Conservation (phyloP, 805 yeast genomes). For the Starmerella bacillaris region DNA sequence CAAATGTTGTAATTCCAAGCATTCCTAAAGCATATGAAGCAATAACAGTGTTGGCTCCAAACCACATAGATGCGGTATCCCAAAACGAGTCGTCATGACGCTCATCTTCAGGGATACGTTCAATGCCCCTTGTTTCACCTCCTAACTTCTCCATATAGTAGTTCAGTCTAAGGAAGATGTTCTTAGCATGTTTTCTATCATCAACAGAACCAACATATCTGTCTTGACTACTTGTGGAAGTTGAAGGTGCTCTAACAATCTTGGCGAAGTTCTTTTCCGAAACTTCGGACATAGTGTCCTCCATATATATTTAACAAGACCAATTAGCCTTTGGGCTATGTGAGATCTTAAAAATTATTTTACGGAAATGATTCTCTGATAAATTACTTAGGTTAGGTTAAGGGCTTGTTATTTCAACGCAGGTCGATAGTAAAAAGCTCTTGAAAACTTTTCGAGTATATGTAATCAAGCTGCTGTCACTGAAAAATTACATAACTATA, state of each 20-base stretch:
- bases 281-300: background rate
- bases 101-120: constrained; percentile 61
- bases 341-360: too few species aligned
- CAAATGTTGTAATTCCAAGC: constrained; percentile 45
- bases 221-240: constrained; percentile 7
- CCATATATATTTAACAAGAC: too few species aligned
- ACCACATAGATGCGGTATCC: constrained; percentile 76
- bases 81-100: constrained; percentile 47
- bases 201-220: constrained; percentile 6
- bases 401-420: too few species aligned
- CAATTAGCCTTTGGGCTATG: too few species aligned
- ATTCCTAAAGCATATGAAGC: constrained; percentile 70
- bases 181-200: constrained; percentile 5
- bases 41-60: constrained; percentile 73
- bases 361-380: too few species aligned
- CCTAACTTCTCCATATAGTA: constrained; percentile 14
- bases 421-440: too few species aligned
- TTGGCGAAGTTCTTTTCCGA: background rate
- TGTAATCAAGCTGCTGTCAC: too few species aligned
- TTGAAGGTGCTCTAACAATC: constrained; percentile 6
- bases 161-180: constrained; percentile 12
- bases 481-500: too few species aligned
- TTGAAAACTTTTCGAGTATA: too few species aligned
- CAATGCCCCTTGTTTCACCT: constrained; percentile 59
- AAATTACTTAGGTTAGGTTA: too few species aligned